Evolutionary conservation across 805 yeast genomes (phyloP).

Genomic region (Blastobotrys terrestris): DNA sequence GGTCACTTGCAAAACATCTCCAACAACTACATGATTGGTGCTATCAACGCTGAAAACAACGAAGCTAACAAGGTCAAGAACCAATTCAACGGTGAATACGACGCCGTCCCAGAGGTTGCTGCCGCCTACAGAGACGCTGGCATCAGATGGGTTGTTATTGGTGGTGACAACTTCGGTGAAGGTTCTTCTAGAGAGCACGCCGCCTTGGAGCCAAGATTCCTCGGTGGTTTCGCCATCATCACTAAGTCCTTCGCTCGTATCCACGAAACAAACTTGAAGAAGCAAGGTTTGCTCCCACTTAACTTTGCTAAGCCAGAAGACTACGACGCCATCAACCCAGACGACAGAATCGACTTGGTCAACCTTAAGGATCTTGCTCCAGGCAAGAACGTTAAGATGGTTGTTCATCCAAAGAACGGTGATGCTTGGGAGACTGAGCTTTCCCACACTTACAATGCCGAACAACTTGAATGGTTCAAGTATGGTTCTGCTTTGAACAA

Average conservation of each 20-base stretch:
- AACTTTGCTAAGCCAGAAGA: constrained; percentile 85
- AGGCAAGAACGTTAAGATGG: constrained; percentile 81
- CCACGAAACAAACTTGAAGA: constrained; percentile 99
- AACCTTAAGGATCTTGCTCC: constrained; percentile 86
- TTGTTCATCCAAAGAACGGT: constrained; percentile 67
- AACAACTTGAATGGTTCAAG: constrained; percentile 99
- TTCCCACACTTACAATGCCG: constrained; percentile 92
- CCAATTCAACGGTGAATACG: constrained; percentile 84
- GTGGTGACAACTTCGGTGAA: constrained; percentile 99
- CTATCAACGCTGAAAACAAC: constrained; percentile 91
- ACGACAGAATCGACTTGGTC: constrained; percentile 79
- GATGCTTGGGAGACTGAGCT: constrained; percentile 81
- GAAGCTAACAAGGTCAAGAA: constrained; percentile 90
- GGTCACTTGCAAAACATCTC: constrained; percentile 99
- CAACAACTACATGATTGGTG: constrained; percentile 99
- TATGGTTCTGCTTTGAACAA: constrained; percentile 98
- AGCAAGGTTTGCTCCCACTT: constrained; percentile 97
- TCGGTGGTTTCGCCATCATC: constrained; percentile 96
- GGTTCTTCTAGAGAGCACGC: constrained; percentile 99
- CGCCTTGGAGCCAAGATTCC: constrained; percentile 98
- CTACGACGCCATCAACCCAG: constrained; percentile 89
- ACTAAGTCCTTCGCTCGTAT: constrained; percentile 98
- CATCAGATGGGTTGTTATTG: constrained; percentile 93
- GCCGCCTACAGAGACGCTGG: constrained; percentile 91
- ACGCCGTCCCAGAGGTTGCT: constrained; percentile 96